A percentile compares a stretch with the other conserved stretches of the same genome.
Conservation (phyloP, 371 early-diverging fungal species). For the Sporodiniella umbellata region DNA sequence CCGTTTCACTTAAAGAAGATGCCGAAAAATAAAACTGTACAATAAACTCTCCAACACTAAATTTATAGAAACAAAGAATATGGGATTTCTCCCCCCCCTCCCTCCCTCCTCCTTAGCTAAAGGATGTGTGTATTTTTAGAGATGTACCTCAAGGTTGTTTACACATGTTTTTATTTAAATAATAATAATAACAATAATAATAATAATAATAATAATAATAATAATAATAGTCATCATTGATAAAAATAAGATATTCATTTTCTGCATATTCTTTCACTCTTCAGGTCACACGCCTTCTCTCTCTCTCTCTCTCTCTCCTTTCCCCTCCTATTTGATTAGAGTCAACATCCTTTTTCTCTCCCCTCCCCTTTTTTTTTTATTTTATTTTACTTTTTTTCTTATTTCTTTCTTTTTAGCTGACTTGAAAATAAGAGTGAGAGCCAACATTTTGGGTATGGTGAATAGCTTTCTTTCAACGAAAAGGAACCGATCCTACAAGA, state of each 20-base stretch:
- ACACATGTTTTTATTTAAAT: neutral
- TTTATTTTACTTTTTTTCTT: neutral
- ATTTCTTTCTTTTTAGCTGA: neutral
- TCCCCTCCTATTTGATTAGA: neutral
- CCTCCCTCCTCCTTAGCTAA: too few relatives aligned
- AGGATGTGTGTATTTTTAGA: too few relatives aligned
- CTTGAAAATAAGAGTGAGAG: too few relatives aligned
- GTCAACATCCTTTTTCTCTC: neutral
- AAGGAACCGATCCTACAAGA: constrained; percentile 14
- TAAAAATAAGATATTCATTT: neutral
- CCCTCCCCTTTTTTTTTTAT: neutral
- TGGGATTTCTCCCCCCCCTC: too few relatives aligned
- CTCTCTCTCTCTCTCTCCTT: neutral
- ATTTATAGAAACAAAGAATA: neutral
- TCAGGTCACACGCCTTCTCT: too few relatives aligned
- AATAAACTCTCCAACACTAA: neutral
- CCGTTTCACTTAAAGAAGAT: constrained; percentile 93
- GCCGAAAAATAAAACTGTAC: constrained; percentile 56
- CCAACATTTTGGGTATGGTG: constrained; percentile 7
- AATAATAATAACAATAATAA: neutral
- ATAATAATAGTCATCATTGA: too few relatives aligned
- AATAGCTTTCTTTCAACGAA: constrained; percentile 17
- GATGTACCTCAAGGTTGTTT: too few relatives aligned
- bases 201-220: too few relatives aligned
- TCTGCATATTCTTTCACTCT: neutral